phyloP scores from a whole-genome alignment of 1,284 basidiomycete species.

The Singerocomus rubriflavus region DNA sequence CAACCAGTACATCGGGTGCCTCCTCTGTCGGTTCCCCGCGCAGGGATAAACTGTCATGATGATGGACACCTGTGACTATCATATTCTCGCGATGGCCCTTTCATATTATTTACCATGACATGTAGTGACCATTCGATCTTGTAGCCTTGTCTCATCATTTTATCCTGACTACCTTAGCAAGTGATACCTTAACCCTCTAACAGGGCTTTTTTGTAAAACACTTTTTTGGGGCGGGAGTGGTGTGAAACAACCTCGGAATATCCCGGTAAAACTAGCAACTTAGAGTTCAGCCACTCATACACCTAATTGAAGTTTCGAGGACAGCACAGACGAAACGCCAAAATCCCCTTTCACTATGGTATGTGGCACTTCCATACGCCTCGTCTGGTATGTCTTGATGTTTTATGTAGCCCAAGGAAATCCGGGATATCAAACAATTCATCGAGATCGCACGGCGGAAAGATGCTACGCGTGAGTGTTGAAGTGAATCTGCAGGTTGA shows the following conservation, averaged over 20 bases:
- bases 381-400: slow-evolving; percentile 2
- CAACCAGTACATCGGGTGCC: slow-evolving; percentile 19
- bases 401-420: slow-evolving; percentile 83
- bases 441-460: slow-evolving; percentile 94
- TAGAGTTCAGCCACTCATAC: slow-evolving; percentile 34
- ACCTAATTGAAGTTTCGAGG: not conserved
- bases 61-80: not conserved
- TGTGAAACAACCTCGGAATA: not conserved
- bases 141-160: slow-evolving; percentile 19
- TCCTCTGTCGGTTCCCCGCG: slow-evolving; percentile 35
- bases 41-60: slow-evolving; percentile 26
- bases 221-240: not conserved
- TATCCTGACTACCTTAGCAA: not conserved
- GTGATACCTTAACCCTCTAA: not conserved
- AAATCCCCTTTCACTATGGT: slow-evolving; percentile 25
- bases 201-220: too few species aligned
- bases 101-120: not conserved
- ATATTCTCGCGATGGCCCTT: not conserved
- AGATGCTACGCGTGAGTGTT: slow-evolving; percentile 66
- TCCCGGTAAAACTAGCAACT: slow-evolving; percentile 28
- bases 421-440: slow-evolving; percentile 98
- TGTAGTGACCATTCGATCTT: slow-evolving; percentile 20
- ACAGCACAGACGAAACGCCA: slow-evolving; percentile 1
- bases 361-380: not conserved
- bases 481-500: slow-evolving; percentile 18